Evolutionary conservation across 768 basidiomycete genomes (phyloP).

Genomic region (Mycena latifolia): DNA sequence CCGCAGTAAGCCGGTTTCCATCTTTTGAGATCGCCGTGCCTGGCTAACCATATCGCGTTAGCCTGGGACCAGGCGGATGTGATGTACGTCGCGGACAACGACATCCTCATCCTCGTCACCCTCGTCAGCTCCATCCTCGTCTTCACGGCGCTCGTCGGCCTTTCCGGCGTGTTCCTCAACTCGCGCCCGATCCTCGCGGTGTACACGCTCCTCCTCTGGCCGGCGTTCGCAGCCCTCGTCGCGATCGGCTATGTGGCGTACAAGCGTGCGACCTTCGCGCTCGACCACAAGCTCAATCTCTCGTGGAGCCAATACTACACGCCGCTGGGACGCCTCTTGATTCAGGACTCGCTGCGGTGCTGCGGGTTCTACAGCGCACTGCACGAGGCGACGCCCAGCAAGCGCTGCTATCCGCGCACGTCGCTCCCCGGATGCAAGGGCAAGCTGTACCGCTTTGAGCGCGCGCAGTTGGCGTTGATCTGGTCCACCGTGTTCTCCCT

Average conservation of each 20-base stretch:
- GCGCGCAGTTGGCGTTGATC: constrained; percentile 55
- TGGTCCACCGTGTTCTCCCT: constrained; percentile 68
- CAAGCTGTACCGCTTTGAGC: constrained; percentile 67
- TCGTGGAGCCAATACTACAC: constrained; percentile 77
- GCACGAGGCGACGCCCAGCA: constrained; percentile 71
- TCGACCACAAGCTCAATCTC: constrained; percentile 76
- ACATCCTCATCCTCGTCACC: constrained; percentile 67
- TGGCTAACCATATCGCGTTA: constrained; percentile 40
- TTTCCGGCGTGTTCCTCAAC: constrained; percentile 72
- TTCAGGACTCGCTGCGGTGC: constrained; percentile 74
- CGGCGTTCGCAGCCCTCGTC: constrained; percentile 66
- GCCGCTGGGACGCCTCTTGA: constrained; percentile 60
- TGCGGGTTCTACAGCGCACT: constrained; percentile 75
- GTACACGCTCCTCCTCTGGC: constrained; percentile 78
- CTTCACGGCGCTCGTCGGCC: constrained; percentile 69
- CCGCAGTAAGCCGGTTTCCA: constrained; percentile 54
- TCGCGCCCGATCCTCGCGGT: constrained; percentile 76
- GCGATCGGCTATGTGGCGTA: constrained; percentile 76
- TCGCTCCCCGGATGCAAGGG: constrained; percentile 78
- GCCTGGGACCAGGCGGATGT: constrained; percentile 75
- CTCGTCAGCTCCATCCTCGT: constrained; percentile 68
- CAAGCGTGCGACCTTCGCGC: constrained; percentile 67
- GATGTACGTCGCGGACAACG: constrained; percentile 69
- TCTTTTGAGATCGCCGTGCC: background rate
- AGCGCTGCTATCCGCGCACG: constrained; percentile 71